These are phyloP conservation scores for Aschersonia sp. DNA, from an alignment of 2,329 filamentous ascomycete species.

Conservation along the genomic window DNA sequence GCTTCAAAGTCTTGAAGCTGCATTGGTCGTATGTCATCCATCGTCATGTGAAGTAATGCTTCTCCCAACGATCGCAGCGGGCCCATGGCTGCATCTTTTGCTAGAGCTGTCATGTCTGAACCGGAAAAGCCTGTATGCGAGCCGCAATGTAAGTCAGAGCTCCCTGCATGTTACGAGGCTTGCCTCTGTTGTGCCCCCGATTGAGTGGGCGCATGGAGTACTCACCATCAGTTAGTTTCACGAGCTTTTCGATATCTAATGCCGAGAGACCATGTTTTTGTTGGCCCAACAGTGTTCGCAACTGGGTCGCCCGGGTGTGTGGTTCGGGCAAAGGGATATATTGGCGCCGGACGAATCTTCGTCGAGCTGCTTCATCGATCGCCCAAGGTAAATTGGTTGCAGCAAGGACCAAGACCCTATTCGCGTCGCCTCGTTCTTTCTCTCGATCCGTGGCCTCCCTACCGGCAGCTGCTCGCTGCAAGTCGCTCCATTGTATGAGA, in stretches of 20 bases:
- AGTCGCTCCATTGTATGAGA: conserved; percentile 89
- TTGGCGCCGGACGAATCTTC: conserved; percentile 82
- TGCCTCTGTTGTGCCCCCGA: too few species aligned
- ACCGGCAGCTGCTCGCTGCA: conserved; percentile 83
- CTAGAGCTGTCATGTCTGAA: conserved; percentile 89
- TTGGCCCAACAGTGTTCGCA: conserved; percentile 66
- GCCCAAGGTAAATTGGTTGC: conserved; percentile 96
- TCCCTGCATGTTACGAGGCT: conserved; percentile 3
- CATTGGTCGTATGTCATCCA: conserved; percentile 89
- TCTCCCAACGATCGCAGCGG: conserved; percentile 83
- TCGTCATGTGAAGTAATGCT: conserved; percentile 75
- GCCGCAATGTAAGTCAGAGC: too few species aligned
- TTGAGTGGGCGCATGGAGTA: neutral
- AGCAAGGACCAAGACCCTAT: conserved; percentile 79
- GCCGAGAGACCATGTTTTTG: conserved; percentile 72
- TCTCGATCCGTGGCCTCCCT: conserved; percentile 54
- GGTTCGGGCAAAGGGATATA: conserved; percentile 91
- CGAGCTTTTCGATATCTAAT: conserved; percentile 57
- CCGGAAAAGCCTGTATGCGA: conserved; percentile 69
- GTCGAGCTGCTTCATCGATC: conserved; percentile 86
- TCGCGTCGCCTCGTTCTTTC: conserved; percentile 65
- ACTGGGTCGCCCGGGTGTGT: conserved; percentile 63
- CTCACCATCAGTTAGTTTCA: conserved; percentile 73
- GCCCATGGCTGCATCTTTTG: conserved; percentile 97
- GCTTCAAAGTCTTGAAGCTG: conserved; percentile 69